Conservation (phyloP, 179 eudicot genomes). For the Actinidia arguta region DNA sequence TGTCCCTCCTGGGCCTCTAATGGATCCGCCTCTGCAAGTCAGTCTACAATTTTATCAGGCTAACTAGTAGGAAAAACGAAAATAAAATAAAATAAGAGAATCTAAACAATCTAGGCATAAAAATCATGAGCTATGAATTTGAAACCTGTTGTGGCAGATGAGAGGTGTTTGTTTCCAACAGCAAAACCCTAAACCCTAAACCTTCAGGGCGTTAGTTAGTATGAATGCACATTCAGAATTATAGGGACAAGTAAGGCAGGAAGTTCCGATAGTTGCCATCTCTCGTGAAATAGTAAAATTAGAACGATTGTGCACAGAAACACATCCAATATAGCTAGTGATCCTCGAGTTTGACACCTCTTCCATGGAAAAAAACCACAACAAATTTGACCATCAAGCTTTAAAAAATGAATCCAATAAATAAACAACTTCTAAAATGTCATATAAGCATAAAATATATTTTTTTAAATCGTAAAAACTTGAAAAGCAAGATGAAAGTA, state of each 20-base stretch:
- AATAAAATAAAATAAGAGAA: not conserved
- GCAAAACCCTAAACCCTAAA: too few species aligned
- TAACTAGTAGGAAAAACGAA: not conserved
- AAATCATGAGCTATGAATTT: not conserved
- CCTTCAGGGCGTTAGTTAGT: not conserved
- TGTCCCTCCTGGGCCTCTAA: too few species aligned
- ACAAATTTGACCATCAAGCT: too few species aligned
- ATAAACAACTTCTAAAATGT: too few species aligned
- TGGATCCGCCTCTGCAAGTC: not conserved
- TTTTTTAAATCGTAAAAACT: too few species aligned
- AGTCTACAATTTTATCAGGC: not conserved
- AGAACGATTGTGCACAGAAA: not conserved
- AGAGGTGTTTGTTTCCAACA: not conserved
- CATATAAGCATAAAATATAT: too few species aligned
- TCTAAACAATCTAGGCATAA: not conserved
- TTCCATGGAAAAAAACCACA: not conserved
- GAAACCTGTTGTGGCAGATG: not conserved
- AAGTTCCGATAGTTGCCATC: not conserved
- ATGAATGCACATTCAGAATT: not conserved
- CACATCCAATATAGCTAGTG: not conserved
- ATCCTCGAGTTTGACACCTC: not conserved
- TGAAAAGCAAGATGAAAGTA: too few species aligned
- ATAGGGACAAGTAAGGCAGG: not conserved
- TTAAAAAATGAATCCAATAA: too few species aligned
- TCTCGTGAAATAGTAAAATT: not conserved